These are phyloP conservation scores for Pythium phragmiticola DNA, from an alignment of 352 stramenopile genomes.

Conservation along the genomic window DNA sequence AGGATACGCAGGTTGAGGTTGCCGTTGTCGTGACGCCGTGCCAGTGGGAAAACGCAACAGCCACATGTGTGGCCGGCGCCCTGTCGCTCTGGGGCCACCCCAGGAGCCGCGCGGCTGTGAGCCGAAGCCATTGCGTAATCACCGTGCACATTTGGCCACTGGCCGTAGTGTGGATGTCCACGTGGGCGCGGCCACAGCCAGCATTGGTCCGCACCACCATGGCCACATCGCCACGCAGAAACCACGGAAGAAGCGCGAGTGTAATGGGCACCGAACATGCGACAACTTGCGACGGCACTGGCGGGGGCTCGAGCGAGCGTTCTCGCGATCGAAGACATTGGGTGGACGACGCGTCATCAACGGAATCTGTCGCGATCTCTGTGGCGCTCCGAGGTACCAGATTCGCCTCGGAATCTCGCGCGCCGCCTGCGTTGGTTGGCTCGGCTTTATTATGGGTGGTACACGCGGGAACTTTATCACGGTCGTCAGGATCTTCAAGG, in stretches of 20 bases:
- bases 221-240: conserved; percentile 32
- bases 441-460: not conserved
- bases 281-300: not conserved
- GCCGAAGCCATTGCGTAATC: conserved; percentile 36
- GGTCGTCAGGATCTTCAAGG: not conserved
- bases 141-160: conserved; percentile 3
- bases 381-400: not conserved
- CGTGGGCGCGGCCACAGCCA: not conserved
- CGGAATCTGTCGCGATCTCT: not conserved
- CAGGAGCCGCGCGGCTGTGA: not conserved
- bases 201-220: conserved; percentile 26
- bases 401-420: conserved; percentile 24
- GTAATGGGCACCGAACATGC: not conserved
- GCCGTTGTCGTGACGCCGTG: conserved; percentile 15
- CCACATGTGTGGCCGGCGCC: not conserved
- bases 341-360: not conserved
- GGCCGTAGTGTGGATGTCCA: not conserved
- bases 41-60: conserved; percentile 7
- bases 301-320: not conserved
- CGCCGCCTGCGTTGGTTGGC: not conserved
- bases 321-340: not conserved
- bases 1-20: conserved; percentile 22
- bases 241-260: conserved; percentile 27
- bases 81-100: conserved; percentile 3
- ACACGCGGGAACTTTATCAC: not conserved